Evolutionary conservation across 2,329 filamentous ascomycete genomes (phyloP).

Genomic region (Aureobasidium pullulans): DNA sequence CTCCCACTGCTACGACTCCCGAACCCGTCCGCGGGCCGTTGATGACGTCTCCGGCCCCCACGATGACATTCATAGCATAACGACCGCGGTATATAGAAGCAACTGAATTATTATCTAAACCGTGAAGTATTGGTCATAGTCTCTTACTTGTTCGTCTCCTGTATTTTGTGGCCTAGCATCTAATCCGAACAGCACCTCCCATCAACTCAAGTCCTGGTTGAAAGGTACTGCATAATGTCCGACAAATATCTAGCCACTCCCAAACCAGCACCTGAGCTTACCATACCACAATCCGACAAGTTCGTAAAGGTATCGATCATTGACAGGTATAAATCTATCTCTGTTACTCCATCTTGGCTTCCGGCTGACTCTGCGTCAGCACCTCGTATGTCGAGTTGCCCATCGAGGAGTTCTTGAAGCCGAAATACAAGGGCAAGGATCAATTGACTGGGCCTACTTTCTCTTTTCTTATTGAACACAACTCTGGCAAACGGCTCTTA

Average conservation of each 20-base stretch:
- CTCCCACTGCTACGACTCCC: background rate
- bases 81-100: background rate
- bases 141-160: no score
- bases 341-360: background rate
- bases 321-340: conserved; percentile 23
- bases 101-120: background rate
- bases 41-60: background rate
- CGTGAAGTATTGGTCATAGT: no score
- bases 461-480: conserved; percentile 44
- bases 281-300: conserved; percentile 25
- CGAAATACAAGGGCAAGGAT: conserved; percentile 32
- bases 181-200: background rate
- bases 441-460: conserved; percentile 34
- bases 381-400: conserved; percentile 27
- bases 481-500: conserved; percentile 33
- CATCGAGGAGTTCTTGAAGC: conserved; percentile 29
- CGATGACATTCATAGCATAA: background rate
- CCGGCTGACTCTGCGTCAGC: conserved; percentile 17
- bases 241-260: conserved; percentile 19
- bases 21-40: background rate
- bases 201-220: background rate
- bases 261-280: conserved; percentile 26
- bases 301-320: conserved; percentile 30
- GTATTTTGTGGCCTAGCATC: background rate
- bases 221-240: conserved; percentile 16